A percentile compares a stretch with the other conserved stretches of the same genome.
Evolutionary conservation across 208 protist species (phyloP).

Genomic region (Endotrypanum monterogeii): DNA sequence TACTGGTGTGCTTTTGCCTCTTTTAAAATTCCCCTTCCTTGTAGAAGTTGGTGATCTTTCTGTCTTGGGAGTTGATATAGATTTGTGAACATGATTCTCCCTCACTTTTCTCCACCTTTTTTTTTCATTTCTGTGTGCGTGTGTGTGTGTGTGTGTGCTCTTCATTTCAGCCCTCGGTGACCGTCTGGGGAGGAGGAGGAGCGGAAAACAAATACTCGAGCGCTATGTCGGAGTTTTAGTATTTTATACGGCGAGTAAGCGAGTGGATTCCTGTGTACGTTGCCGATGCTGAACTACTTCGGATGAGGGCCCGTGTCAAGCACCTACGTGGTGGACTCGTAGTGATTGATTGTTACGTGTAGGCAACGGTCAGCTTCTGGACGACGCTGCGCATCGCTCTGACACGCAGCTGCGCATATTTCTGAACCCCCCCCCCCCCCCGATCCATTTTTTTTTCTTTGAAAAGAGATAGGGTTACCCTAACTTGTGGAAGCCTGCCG

Average conservation of each 20-base stretch:
- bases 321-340: not conserved
- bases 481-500: not conserved
- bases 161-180: not conserved
- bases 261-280: not conserved
- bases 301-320: not conserved
- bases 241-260: not conserved
- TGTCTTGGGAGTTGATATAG: not conserved
- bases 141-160: too few species aligned
- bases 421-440: not conserved
- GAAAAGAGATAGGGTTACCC: not conserved
- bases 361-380: not conserved
- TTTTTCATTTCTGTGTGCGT: not conserved
- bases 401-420: not conserved
- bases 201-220: too few species aligned
- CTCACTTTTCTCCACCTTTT: not conserved
- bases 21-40: not conserved
- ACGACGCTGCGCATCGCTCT: not conserved
- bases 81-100: not conserved
- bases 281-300: not conserved
- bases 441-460: too few species aligned
- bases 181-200: too few species aligned
- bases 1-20: not conserved
- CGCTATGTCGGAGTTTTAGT: not conserved
- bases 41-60: not conserved
- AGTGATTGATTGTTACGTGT: not conserved